These are phyloP conservation scores for Podila minutissima DNA, from an alignment of 192 early-diverging fungal genomes.

Conservation along the genomic window DNA sequence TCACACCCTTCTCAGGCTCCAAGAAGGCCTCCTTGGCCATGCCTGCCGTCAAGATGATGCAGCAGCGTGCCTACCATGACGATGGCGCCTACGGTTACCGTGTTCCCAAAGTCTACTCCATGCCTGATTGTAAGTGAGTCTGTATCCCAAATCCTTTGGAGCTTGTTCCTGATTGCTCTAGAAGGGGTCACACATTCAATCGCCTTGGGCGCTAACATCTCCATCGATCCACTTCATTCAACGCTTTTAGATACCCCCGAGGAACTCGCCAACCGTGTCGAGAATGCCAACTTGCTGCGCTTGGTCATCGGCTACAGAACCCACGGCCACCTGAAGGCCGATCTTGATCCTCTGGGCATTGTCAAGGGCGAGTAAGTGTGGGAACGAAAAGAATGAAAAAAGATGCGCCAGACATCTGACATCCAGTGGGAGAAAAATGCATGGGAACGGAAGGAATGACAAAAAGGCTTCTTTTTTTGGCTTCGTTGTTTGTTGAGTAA, in stretches of 20 bases:
- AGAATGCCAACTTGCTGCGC: conserved; percentile 86
- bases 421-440: not conserved
- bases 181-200: too few relatives aligned
- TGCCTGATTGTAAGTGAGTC: conserved; percentile 79
- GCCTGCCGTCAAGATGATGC: conserved; percentile 19
- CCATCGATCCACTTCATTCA: not conserved
- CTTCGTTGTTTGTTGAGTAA: too few relatives aligned
- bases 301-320: conserved; percentile 83
- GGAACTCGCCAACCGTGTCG: conserved; percentile 85
- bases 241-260: conserved; percentile 66
- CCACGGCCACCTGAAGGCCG: conserved; percentile 83
- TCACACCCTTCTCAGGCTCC: conserved; percentile 1
- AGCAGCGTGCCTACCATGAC: conserved; percentile 73
- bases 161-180: too few relatives aligned
- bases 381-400: not conserved
- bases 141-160: not conserved
- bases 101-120: conserved; percentile 69
- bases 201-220: not conserved
- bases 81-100: conserved; percentile 90
- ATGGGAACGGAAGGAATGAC: not conserved
- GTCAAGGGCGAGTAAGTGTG: conserved; percentile 70
- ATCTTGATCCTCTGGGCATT: conserved; percentile 89
- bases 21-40: conserved; percentile 4
- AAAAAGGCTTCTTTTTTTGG: too few relatives aligned
- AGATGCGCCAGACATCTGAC: not conserved